A percentile compares a stretch with the other conserved stretches of the same genome.
Conservation (phyloP, 139 green algal species). For the Edaphochlamys debaryana region DNA sequence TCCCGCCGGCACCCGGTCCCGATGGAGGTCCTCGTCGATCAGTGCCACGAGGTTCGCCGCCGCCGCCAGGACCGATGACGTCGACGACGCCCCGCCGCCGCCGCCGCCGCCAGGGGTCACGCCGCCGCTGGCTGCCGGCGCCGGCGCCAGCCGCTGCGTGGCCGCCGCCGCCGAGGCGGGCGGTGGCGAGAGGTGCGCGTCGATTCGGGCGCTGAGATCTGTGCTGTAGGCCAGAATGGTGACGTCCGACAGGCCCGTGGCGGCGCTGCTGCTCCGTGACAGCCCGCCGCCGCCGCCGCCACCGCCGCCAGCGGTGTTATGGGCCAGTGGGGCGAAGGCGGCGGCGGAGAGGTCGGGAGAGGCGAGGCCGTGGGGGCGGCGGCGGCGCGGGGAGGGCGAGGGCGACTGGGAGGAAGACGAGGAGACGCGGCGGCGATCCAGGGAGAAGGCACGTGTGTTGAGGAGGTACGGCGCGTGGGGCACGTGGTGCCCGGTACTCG, state of each 20-base stretch:
- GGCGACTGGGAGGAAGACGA: no score
- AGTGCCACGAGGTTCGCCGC: conserved; percentile 1
- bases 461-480: no score
- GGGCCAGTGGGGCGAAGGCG: no score
- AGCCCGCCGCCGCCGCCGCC: not conserved
- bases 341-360: no score
- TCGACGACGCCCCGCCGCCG: not conserved
- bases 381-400: no score
- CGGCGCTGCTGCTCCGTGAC: not conserved
- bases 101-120: no score
- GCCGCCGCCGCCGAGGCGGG: not conserved
- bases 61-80: not conserved
- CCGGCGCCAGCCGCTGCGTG: not conserved
- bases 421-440: no score
- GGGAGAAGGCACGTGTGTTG: no score
- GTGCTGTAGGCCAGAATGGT: not conserved
- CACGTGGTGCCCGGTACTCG: no score
- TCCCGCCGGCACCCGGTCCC: not conserved
- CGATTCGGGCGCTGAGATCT: not conserved
- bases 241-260: not conserved
- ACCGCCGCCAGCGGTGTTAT: not conserved
- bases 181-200: not conserved
- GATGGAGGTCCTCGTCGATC: conserved; percentile 17
- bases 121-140: not conserved
- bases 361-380: no score